These are phyloP conservation scores for Gossypium schwendimanii DNA, from an alignment of 441 rosid genomes.

Conservation along the genomic window DNA sequence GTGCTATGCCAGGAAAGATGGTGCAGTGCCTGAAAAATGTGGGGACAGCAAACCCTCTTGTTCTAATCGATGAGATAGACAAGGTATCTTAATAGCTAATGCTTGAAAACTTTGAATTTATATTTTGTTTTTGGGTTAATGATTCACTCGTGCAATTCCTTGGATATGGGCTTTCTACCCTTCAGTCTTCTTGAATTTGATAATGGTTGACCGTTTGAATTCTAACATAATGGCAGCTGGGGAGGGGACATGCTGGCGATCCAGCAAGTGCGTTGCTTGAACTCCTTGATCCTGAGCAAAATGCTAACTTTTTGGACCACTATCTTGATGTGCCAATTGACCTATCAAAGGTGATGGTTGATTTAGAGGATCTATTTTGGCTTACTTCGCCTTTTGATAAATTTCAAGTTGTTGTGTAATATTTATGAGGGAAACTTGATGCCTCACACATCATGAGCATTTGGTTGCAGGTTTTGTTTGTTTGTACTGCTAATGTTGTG, in stretches of 20 bases:
- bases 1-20: slow-evolving; percentile 99
- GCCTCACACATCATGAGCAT: neutral
- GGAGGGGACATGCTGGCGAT: slow-evolving; percentile 76
- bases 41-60: slow-evolving; percentile 92
- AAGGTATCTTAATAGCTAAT: slow-evolving; percentile 44
- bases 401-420: neutral
- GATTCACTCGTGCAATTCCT: neutral
- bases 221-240: slow-evolving; percentile 51
- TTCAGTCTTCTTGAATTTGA: neutral
- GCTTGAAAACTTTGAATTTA: slow-evolving; percentile 1
- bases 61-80: slow-evolving; percentile 95
- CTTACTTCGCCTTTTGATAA: neutral
- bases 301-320: slow-evolving; percentile 88
- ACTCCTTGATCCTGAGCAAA: slow-evolving; percentile 95
- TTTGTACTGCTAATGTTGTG: slow-evolving; percentile 88
- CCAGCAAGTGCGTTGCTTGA: slow-evolving; percentile 96
- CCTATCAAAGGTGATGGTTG: slow-evolving; percentile 66
- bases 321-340: slow-evolving; percentile 90
- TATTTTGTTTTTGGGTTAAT: slow-evolving; percentile 10
- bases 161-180: neutral
- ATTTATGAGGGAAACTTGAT: neutral
- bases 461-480: slow-evolving; percentile 79
- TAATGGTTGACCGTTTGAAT: slow-evolving; percentile 5
- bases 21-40: slow-evolving; percentile 95
- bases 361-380: slow-evolving; percentile 1